Percentiles rank a stretch among this genome's conserved stretches.
Evolutionary conservation across 768 basidiomycete species (phyloP).

Genomic region (Podaxis sp.): DNA sequence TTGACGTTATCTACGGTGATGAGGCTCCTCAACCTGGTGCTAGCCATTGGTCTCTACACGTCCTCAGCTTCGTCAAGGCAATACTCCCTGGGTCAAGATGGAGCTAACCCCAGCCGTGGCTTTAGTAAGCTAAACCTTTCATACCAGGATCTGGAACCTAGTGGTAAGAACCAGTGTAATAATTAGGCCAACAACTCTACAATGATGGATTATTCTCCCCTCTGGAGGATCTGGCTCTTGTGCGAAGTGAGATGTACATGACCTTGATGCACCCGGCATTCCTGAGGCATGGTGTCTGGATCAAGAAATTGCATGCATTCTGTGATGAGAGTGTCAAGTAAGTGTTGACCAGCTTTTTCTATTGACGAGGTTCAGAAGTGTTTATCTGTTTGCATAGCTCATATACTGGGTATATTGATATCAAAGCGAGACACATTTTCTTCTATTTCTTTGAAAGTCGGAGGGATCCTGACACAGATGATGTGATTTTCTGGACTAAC

Average conservation of each 20-base stretch:
- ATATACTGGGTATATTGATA: conserved; percentile 70
- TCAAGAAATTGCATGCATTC: conserved; percentile 55
- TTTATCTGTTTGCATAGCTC: conserved; percentile 30
- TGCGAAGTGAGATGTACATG: conserved; percentile 34
- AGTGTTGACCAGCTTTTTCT: conserved; percentile 6
- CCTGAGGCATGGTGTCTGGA: conserved; percentile 51
- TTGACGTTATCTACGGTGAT: not conserved
- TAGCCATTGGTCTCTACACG: not conserved
- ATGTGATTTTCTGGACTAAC: conserved; percentile 59
- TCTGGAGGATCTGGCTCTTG: conserved; percentile 30
- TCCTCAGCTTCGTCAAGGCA: not conserved
- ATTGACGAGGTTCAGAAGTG: not conserved
- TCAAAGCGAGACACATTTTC: conserved; percentile 61
- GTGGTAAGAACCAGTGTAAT: not conserved
- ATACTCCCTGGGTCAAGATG: not conserved
- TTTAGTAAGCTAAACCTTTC: not conserved
- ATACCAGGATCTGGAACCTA: not conserved
- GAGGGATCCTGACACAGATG: conserved; percentile 56
- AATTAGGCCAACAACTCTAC: conserved; percentile 17
- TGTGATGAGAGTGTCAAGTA: conserved; percentile 61
- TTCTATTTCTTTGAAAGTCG: conserved; percentile 83
- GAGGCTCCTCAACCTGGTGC: not conserved
- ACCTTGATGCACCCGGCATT: conserved; percentile 47
- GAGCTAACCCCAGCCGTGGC: not conserved
- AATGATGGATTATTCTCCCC: conserved; percentile 35